These are phyloP conservation scores for Achaetomium macrosporum DNA, from an alignment of 2,329 filamentous ascomycete species.

Conservation along the genomic window DNA sequence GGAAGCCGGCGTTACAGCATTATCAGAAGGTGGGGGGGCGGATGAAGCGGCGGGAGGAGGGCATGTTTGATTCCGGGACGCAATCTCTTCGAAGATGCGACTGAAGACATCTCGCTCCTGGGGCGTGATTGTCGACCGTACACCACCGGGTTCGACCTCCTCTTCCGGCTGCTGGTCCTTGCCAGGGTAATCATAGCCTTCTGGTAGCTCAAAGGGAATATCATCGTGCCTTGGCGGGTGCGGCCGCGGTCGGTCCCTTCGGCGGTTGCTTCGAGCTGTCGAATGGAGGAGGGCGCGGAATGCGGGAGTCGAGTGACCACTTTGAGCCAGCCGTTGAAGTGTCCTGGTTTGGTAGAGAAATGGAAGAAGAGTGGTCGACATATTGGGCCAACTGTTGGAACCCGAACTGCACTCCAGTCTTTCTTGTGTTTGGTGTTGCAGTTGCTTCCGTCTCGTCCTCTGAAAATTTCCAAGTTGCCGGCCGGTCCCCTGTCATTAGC, in stretches of 20 bases:
- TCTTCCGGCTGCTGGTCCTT: slow-evolving; percentile 21
- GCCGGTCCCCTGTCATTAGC: neutral
- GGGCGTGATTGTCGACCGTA: slow-evolving; percentile 50
- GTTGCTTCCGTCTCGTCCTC: neutral
- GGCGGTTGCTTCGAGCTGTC: slow-evolving; percentile 12
- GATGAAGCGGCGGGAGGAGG: neutral
- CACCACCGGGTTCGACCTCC: slow-evolving; percentile 17
- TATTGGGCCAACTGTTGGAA: slow-evolving; percentile 22
- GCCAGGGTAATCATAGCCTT: slow-evolving; percentile 30
- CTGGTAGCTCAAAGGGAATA: slow-evolving; percentile 48
- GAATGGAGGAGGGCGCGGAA: slow-evolving; percentile 26
- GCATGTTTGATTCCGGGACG: slow-evolving; percentile 23
- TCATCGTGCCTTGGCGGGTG: slow-evolving; percentile 23
- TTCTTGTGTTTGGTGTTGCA: neutral
- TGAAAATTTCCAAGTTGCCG: slow-evolving; percentile 11
- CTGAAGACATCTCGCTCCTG: slow-evolving; percentile 45
- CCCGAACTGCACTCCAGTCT: too few species aligned
- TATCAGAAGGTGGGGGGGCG: neutral
- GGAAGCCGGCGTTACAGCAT: neutral
- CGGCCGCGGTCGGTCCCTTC: slow-evolving; percentile 11
- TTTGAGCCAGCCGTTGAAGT: slow-evolving; percentile 37
- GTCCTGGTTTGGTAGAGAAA: slow-evolving; percentile 71
- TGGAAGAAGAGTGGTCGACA: slow-evolving; percentile 50
- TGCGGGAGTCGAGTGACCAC: slow-evolving; percentile 22
- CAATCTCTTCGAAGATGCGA: slow-evolving; percentile 54